These are phyloP conservation scores for Pythium insidiosum DNA, from an alignment of 352 stramenopile genomes.

Conservation along the genomic window DNA sequence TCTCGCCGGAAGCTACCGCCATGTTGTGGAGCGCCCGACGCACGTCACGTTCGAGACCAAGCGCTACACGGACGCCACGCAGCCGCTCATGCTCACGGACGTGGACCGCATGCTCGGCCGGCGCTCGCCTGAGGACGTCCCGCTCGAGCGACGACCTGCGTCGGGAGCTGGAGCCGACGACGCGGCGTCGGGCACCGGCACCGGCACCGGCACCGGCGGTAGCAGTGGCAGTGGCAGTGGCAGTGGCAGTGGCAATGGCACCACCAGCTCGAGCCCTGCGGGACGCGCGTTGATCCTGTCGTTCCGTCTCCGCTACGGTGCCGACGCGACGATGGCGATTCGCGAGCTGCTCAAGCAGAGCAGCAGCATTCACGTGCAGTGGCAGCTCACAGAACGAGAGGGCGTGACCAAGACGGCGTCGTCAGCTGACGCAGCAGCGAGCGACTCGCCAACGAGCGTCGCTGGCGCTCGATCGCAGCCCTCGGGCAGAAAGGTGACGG, in stretches of 20 bases:
- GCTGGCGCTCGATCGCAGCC: no score
- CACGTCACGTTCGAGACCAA: constrained; percentile 72
- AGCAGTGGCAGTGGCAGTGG: constrained; percentile 1
- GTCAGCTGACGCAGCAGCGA: background rate
- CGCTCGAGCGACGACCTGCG: background rate
- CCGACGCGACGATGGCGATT: constrained; percentile 91
- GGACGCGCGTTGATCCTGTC: constrained; percentile 24
- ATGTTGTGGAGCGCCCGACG: constrained; percentile 55
- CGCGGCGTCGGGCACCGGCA: background rate
- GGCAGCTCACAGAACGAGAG: constrained; percentile 26
- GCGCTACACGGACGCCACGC: constrained; percentile 62
- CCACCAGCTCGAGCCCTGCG: no score
- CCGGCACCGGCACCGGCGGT: background rate
- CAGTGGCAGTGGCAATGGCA: no score
- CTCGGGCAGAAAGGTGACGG: background rate
- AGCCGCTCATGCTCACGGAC: constrained; percentile 83
- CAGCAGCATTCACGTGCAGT: constrained; percentile 74
- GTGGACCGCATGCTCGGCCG: constrained; percentile 36
- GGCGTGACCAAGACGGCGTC: background rate
- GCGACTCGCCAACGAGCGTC: background rate
- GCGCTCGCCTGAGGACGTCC: background rate
- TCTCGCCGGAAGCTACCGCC: constrained; percentile 77
- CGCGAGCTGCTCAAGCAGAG: constrained; percentile 92
- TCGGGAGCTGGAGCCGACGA: background rate
- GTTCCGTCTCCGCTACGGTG: constrained; percentile 53